These are phyloP conservation scores for Acidiella bohemica DNA, from an alignment of 495 filamentous ascomycete genomes.

Conservation along the genomic window DNA sequence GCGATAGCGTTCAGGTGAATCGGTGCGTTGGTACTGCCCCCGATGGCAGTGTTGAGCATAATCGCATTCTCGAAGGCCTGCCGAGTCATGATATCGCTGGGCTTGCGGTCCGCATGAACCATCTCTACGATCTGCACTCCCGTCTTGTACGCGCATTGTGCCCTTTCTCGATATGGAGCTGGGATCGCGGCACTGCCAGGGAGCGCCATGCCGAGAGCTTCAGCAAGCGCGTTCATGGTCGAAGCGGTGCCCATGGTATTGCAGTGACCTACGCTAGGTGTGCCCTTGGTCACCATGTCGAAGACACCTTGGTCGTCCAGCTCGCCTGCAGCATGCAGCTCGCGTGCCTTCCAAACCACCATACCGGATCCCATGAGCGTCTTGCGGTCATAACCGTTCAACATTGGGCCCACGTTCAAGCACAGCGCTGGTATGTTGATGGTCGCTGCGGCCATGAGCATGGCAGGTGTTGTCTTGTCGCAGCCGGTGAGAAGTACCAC, in stretches of 20 bases:
- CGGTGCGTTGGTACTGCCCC: slow-evolving; percentile 44
- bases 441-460: slow-evolving; percentile 45
- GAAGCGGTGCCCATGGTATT: slow-evolving; percentile 47
- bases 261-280: slow-evolving; percentile 41
- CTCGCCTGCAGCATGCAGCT: slow-evolving; percentile 39
- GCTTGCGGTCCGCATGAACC: slow-evolving; percentile 40
- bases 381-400: slow-evolving; percentile 38
- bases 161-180: slow-evolving; percentile 39
- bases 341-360: slow-evolving; percentile 40
- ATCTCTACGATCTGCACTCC: slow-evolving; percentile 42
- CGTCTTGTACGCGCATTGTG: slow-evolving; percentile 41
- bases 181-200: slow-evolving; percentile 43
- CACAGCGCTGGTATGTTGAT: slow-evolving; percentile 45
- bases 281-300: slow-evolving; percentile 38
- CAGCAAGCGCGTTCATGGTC: slow-evolving; percentile 44
- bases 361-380: slow-evolving; percentile 35
- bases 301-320: slow-evolving; percentile 36
- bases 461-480: slow-evolving; percentile 44
- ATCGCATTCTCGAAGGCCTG: slow-evolving; percentile 45
- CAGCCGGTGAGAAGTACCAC: slow-evolving; percentile 45
- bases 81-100: slow-evolving; percentile 43
- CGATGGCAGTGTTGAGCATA: slow-evolving; percentile 39
- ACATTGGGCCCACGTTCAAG: slow-evolving; percentile 43
- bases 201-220: slow-evolving; percentile 44
- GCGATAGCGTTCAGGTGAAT: slow-evolving; percentile 45